Evolutionary conservation across 805 yeast species (phyloP).

Genomic region (Ogataea populi-albae): DNA sequence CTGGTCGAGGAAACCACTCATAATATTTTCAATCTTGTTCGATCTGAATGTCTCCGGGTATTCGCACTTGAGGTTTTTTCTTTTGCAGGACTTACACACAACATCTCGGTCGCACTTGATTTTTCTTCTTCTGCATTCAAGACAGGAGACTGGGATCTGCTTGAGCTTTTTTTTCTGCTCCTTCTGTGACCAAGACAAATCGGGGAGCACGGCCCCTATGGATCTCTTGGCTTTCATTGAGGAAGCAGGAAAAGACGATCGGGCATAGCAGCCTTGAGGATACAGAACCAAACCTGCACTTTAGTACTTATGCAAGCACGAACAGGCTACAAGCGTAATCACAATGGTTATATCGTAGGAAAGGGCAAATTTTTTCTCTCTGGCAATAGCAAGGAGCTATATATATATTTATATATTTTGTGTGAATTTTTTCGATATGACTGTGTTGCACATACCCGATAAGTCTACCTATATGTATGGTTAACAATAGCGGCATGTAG

Average conservation of each 20-base stretch:
- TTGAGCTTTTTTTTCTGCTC: slow-evolving; percentile 6
- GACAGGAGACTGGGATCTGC: slow-evolving; percentile 31
- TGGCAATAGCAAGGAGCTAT: too few relatives aligned
- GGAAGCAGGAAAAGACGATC: background rate
- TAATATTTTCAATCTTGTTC: slow-evolving; percentile 26
- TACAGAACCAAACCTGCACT: too few relatives aligned
- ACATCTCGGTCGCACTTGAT: slow-evolving; percentile 33
- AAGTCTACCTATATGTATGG: too few relatives aligned
- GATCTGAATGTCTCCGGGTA: slow-evolving; percentile 47
- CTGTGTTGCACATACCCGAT: too few relatives aligned
- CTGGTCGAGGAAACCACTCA: slow-evolving; percentile 3
- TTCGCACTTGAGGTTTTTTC: slow-evolving; percentile 36
- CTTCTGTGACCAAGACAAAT: background rate
- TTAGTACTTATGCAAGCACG: too few relatives aligned
- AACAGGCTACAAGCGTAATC: too few relatives aligned
- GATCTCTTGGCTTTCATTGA: slow-evolving; percentile 1
- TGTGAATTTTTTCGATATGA: too few relatives aligned
- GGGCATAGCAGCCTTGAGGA: too few relatives aligned
- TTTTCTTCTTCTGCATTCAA: slow-evolving; percentile 33
- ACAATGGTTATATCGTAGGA: too few relatives aligned
- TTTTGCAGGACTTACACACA: slow-evolving; percentile 43
- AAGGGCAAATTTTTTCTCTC: too few relatives aligned
- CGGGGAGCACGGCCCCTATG: background rate
- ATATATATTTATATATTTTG: too few relatives aligned
- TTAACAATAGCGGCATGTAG: too few relatives aligned